Conservation (phyloP, 2,329 filamentous ascomycete genomes). For the Diaporthe sp. region DNA sequence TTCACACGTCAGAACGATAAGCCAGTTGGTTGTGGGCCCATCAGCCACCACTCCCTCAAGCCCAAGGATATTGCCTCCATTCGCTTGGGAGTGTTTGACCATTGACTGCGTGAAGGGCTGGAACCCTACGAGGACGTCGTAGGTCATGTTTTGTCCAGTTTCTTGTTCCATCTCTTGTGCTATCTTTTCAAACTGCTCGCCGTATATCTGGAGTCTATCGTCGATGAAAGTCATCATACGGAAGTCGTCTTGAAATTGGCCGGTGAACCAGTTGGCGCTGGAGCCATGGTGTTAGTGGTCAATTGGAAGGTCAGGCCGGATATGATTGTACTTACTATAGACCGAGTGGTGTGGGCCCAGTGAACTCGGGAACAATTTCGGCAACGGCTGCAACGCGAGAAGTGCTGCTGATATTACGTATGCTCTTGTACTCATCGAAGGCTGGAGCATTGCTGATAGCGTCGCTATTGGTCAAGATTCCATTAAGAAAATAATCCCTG, state of each 20-base stretch:
- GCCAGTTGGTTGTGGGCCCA: conserved; percentile 23
- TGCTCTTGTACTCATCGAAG: conserved; percentile 16
- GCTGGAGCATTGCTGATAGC: conserved; percentile 13
- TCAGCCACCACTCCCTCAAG: conserved; percentile 47
- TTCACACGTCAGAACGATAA: neutral
- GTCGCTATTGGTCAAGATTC: conserved; percentile 22
- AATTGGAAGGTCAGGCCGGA: neutral
- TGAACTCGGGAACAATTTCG: conserved; percentile 19
- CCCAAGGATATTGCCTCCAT: conserved; percentile 52
- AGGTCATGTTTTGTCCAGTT: conserved; percentile 2
- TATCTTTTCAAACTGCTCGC: conserved; percentile 13
- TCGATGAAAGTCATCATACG: neutral
- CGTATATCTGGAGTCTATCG: neutral
- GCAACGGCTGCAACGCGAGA: conserved; percentile 21
- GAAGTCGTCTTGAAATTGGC: conserved; percentile 1
- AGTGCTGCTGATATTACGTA: conserved; percentile 10
- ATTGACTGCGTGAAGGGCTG: conserved; percentile 25
- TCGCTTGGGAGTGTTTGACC: conserved; percentile 39
- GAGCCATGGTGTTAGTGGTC: neutral
- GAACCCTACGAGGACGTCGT: conserved; percentile 12
- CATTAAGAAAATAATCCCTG: neutral
- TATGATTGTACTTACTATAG: neutral
- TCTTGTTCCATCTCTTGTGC: neutral
- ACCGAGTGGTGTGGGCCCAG: conserved; percentile 27
- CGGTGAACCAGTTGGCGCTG: conserved; percentile 19